phyloP scores from a whole-genome alignment of 352 stramenopile genomes.

The Globisporangium spinosum region DNA sequence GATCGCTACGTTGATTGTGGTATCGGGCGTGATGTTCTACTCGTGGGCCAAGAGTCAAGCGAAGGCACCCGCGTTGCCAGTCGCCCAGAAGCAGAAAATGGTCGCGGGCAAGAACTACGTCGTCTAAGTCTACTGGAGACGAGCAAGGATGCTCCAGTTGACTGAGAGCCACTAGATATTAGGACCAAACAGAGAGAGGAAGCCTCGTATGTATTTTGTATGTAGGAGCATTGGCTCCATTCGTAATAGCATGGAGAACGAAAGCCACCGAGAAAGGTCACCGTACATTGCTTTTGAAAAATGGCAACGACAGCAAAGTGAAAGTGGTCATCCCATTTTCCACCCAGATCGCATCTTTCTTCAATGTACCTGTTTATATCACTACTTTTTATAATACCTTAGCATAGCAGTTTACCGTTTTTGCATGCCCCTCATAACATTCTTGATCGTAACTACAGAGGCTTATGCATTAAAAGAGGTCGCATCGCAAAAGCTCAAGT shows the following conservation, averaged over 20 bases:
- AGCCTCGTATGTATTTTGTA: neutral
- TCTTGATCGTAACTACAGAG: neutral
- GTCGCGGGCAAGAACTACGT: conserved; percentile 71
- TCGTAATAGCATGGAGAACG: neutral
- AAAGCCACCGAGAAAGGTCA: neutral
- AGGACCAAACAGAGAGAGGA: neutral
- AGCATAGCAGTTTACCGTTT: no score
- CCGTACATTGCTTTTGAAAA: neutral
- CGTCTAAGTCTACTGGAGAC: conserved; percentile 23
- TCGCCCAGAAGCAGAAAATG: conserved; percentile 31
- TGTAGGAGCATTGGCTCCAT: neutral
- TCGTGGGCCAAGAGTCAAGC: conserved; percentile 79
- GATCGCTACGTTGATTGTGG: conserved; percentile 75
- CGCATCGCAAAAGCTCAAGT: neutral
- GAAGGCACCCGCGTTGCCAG: conserved; percentile 24
- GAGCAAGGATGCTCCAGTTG: neutral
- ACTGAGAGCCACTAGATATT: neutral
- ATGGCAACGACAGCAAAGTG: neutral
- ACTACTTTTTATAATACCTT: neutral
- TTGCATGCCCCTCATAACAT: neutral
- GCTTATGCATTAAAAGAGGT: neutral
- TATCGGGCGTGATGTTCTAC: conserved; percentile 83
- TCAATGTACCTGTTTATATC: neutral
- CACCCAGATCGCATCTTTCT: neutral
- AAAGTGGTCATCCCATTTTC: neutral